Evolutionary conservation across 495 filamentous ascomycete species (phyloP), one percentile per base, ranked within the genome.

Genomic region (Daldinia caldariorum): DNA sequence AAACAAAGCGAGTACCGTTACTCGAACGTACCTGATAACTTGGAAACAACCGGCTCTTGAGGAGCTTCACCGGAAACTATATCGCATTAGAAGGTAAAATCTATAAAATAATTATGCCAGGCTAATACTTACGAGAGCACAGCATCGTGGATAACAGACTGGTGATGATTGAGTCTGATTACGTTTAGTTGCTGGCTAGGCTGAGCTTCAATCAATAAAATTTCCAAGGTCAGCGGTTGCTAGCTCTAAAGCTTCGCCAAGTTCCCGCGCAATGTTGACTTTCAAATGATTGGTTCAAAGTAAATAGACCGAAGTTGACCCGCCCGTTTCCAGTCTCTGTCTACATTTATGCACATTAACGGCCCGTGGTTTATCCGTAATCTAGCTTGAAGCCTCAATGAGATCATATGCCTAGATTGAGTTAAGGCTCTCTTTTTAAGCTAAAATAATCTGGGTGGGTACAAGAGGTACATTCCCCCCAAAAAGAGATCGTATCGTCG

Each of bases 41-140:
- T 87, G 76, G 96, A 98, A 73, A 93, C 92, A 66, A 99, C 96
- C 58, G 95, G 96, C 81, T 91, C 89, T 81, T 97, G 91, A 55
- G 95, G 96, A 80, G 93, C 90, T 88, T 98, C 96, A 81, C 95
- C 95, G 50, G 95, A 99, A 77, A 99, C 94, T 97, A 75, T 64
- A 45, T 59, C 12, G 16, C 53, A 58, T 77, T 59, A 75, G 67
- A 29, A 53, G 20, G 13, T 45, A 53, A 58, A 53, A n/a, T 1
- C 22, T 3, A 0, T 3, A 7, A 3, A 32, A 50, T 3, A 47
- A 29, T 16, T 16, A 38, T 16, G 9, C 14, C 6, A 4, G 49
- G 14, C 14, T 0, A 37, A 56, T 0, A 71, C 75, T 71, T 66
- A 77, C 75, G 56, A 61, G 75, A 70, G 37, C 75, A 77, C 69